Base-by-base conservation (phyloP, 805 yeast genomes). In the Hanseniaspora jakobsenii region DNA sequence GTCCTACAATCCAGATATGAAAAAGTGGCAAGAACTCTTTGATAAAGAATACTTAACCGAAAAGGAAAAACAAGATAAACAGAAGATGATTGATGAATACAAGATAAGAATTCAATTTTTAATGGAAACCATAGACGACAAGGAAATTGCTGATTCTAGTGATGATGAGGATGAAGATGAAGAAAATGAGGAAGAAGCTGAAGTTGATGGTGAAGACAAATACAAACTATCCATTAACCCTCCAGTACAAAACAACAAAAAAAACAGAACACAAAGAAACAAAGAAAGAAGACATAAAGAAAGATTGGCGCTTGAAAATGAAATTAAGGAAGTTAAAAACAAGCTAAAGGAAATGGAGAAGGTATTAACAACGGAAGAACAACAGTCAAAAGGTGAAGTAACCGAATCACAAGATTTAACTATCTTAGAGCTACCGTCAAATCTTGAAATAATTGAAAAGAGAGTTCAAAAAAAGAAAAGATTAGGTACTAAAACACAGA, bases 1-100 rank as follows among this genome's bases (percentile, higher is more conserved):
- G 59, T 87, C 97, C 2, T 91, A 61, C 32, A 91, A 91, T 58
- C 98, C 98, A 21, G 71, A 89, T 10, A 66, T 78, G 51, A 81
- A 78, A 46, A 75, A 81, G 22, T 91, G 98, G 98, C 75, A 76
- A 53, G 62, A 61, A 16, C 69, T 87, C 52, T 73, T 91, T 42
- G 66, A 73, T 43, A 65, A 68, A 44, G 96, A 86, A 61, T 78
- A 70, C 53, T 69, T 59, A 42, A 66, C 68, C 44, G 94, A 85
- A 55, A 73, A 75, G 55, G 68, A 72, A 39, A 72, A 69, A 46
- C 95, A 84, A 53, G 74, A 75, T 48, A 70, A 75, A 54, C 71
- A 81, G 54, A 61, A 72, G 44, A 69, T 70, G 44, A 66, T 82
- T 47, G 75, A 72, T 54, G 82, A 74, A 47, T 76, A 81, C 53